Evolutionary conservation across 345 rosid species (phyloP), one percentile per base, ranked within the genome.

Genomic region (Salix koriyanagi): DNA sequence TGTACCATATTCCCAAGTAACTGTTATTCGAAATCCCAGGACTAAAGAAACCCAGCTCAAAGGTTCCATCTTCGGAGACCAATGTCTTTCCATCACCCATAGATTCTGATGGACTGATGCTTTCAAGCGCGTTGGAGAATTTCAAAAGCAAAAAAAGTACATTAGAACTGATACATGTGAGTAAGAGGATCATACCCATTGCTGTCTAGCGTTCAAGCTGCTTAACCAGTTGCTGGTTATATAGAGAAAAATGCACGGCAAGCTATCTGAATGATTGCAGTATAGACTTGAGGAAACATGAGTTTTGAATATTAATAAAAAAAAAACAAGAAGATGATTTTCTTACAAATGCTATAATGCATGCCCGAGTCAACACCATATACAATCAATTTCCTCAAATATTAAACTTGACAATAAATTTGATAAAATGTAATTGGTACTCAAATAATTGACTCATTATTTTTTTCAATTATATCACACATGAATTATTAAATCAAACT

Each of bases 11-110:
- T 6, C 69, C 69, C 69, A 65, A 65, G 69, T 65, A 65, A 32
- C 19, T 65, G 8, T 65, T 18, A 6, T 65, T 18, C 8, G 69
- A 65, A 28, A 16, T 4, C 0, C 69, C 37, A 32, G 44, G 42
- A 15, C 42, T 65, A 36, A 65, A 34, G 42, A 65, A 65, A 18
- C 34, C 26, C 21, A 64, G 67, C 39, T 71, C 80, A 28, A 78
- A 78, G n/a, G 30, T 72, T 65, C 71, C 71, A 0, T 72, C 30
- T 52, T 41, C 10, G 10, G 80, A 72, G 56, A 71, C 70, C 42
- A 77, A 25, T 50, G 80, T 66, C 32, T 32, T 65, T 6, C 67
- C 67, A 39, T 72, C 72, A 4, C 56, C 26, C n/a, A 78, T n/a
- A 6, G 34, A 71, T n/a, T 39, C 44, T 3, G 72, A 65, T 65